Evolutionary conservation across 2,329 filamentous ascomycete species (phyloP), one percentile per base, ranked within the genome.

Genomic region (Penicillium sp.): DNA sequence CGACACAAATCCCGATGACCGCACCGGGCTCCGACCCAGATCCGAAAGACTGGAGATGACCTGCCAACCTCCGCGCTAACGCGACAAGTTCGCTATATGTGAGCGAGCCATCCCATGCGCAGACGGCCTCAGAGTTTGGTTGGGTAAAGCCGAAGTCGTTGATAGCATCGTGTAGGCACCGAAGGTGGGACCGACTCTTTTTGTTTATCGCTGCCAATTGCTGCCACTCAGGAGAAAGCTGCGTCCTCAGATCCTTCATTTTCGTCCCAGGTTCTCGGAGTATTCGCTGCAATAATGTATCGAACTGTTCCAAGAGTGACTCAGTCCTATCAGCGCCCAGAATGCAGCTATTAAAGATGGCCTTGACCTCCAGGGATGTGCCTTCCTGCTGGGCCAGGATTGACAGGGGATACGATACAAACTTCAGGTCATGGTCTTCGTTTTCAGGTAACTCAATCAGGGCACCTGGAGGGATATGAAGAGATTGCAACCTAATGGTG

Each of bases 51-150:
- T 22, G 34, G 7, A 48, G 34, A 38, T 32, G 52, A 20, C 39
- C 39, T 43, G 56, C 46, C 29, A 44, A 13, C 14, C 14, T 26
- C 3, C 13, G 18, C 14, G 26, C n/a, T 4, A 37, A 20, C 7
- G 18, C 11, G 31, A 43, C 39, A 18, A 59, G 26, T 16, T 54
- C 50, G 18, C 44, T 18, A 43, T 57, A 59, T 8, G 57, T 59
- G 1, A 59, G 32, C 9, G 45, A 54, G 20, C 53, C 53, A 42
- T 59, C 57, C 53, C 57, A 57, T 20, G 57, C 44, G 38, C 53
- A 61, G 22, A 61, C 43, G 4, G 59, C 59, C 22, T 51, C 34
- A 31, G 50, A 47, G 18, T 40, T 32, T 7, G 55, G 52, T n/a
- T 47, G 55, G 14, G 60, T 40, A 16, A 37, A 5, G 11, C 34